Conservation (phyloP, 2,329 filamentous ascomycete species). For the Talaromyces sp. region DNA sequence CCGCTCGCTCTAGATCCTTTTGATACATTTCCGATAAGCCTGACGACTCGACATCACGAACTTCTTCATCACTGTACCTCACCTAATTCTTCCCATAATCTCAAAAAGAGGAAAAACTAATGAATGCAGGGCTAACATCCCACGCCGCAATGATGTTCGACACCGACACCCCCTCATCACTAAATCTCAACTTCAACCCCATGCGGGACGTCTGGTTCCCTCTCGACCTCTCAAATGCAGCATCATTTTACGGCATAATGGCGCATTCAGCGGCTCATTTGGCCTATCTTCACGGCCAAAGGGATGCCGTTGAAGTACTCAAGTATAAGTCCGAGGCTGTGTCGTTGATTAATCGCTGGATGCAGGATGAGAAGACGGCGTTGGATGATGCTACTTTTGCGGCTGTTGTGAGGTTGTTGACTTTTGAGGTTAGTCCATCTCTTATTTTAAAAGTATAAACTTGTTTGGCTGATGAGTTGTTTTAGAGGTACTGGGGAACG, state of each 20-base stretch:
- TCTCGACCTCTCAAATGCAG: slow-evolving; percentile 19
- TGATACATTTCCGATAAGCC: slow-evolving; percentile 16
- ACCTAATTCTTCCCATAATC: not conserved
- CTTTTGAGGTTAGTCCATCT: slow-evolving; percentile 12
- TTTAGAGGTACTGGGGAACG: slow-evolving; percentile 18
- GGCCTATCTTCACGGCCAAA: slow-evolving; percentile 14
- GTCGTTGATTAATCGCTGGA: slow-evolving; percentile 18
- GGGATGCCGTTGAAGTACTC: slow-evolving; percentile 13
- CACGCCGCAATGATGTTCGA: slow-evolving; percentile 20
- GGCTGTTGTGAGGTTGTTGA: slow-evolving; percentile 18
- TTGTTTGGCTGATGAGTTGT: not conserved
- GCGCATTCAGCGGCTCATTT: slow-evolving; percentile 20
- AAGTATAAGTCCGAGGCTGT: slow-evolving; percentile 19
- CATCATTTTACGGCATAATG: slow-evolving; percentile 20
- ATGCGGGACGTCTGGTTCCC: slow-evolving; percentile 21
- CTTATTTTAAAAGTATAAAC: not conserved
- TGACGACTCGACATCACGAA: slow-evolving; percentile 15
- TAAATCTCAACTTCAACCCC: slow-evolving; percentile 13
- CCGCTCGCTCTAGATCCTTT: slow-evolving; percentile 16
- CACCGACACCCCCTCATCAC: slow-evolving; percentile 2
- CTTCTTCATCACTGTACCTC: slow-evolving; percentile 19
- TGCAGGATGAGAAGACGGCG: slow-evolving; percentile 14
- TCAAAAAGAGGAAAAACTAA: not conserved
- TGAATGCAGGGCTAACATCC: slow-evolving; percentile 13
- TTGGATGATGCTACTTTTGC: slow-evolving; percentile 19